Evolutionary conservation across 768 basidiomycete genomes (phyloP).

Genomic region (Lactarius sp.): DNA sequence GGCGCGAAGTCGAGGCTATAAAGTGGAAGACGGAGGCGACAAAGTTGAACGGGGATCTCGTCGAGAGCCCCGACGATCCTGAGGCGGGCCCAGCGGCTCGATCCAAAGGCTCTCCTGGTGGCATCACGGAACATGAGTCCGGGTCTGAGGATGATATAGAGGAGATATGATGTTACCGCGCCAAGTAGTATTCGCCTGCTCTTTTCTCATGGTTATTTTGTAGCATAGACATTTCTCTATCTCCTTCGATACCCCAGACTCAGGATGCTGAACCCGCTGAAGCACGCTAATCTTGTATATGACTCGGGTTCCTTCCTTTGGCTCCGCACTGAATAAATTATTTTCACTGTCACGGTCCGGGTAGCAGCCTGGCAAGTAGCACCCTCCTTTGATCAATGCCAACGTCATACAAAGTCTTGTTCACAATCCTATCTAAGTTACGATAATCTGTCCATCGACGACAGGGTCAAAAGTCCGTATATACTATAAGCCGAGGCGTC

Average conservation of each 20-base stretch:
- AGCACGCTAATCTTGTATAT: too few relatives aligned
- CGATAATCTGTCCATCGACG: too few relatives aligned
- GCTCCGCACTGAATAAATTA: too few relatives aligned
- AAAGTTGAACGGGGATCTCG: slow-evolving; percentile 16
- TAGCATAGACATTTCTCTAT: slow-evolving; percentile 8
- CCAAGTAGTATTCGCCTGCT: not conserved
- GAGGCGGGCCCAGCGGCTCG: not conserved
- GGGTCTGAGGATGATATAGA: slow-evolving; percentile 7
- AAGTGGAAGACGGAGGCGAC: slow-evolving; percentile 20
- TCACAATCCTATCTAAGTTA: too few relatives aligned
- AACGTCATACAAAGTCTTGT: too few relatives aligned
- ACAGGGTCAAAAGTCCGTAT: too few relatives aligned
- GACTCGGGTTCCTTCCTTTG: not conserved
- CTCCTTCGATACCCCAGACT: not conserved
- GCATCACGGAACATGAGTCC: not conserved
- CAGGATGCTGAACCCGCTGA: not conserved
- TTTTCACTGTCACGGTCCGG: too few relatives aligned
- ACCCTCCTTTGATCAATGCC: too few relatives aligned
- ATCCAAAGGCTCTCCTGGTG: not conserved
- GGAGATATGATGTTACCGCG: not conserved
- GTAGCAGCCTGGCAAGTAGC: too few relatives aligned
- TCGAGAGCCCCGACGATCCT: slow-evolving; percentile 11
- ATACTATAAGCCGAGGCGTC: too few relatives aligned
- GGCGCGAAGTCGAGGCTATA: slow-evolving; percentile 20
- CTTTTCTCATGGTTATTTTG: not conserved